Conservation (phyloP, 257 asterid genomes). For the Solanum etuberosum region DNA sequence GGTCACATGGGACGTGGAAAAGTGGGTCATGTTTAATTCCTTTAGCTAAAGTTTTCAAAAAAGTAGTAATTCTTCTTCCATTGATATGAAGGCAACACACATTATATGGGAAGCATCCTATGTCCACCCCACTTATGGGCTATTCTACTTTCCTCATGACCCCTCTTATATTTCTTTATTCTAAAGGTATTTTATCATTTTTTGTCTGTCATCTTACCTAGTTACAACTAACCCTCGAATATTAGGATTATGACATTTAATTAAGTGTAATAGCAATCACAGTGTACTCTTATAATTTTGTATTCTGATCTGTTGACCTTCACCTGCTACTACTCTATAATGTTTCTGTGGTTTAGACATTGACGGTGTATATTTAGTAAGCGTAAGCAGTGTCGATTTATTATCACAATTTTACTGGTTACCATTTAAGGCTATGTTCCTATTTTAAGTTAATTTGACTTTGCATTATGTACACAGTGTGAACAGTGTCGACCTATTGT, state of each 20-base stretch:
- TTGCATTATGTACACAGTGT: too few relatives aligned
- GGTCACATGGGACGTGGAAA: not conserved
- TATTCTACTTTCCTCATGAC: not conserved
- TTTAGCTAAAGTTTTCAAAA: not conserved
- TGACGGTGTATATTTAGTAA: not conserved
- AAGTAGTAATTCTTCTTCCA: not conserved
- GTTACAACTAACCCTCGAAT: not conserved
- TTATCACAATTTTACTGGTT: not conserved
- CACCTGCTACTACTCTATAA: not conserved
- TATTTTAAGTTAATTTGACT: too few relatives aligned
- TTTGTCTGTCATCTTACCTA: not conserved
- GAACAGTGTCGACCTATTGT: too few relatives aligned
- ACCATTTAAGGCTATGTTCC: too few relatives aligned
- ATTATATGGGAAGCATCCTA: constrained; percentile 17
- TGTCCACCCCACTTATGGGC: not conserved
- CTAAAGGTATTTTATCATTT: not conserved
- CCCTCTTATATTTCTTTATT: not conserved
- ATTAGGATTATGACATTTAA: not conserved
- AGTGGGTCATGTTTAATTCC: not conserved
- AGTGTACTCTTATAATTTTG: not conserved
- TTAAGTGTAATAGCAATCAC: not conserved
- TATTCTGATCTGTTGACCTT: not conserved
- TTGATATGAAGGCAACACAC: not conserved
- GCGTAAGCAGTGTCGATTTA: not conserved
- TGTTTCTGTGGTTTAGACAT: not conserved